These are phyloP conservation scores for Penicillium verhagenii DNA, from an alignment of 495 filamentous ascomycete genomes.

Conservation along the genomic window DNA sequence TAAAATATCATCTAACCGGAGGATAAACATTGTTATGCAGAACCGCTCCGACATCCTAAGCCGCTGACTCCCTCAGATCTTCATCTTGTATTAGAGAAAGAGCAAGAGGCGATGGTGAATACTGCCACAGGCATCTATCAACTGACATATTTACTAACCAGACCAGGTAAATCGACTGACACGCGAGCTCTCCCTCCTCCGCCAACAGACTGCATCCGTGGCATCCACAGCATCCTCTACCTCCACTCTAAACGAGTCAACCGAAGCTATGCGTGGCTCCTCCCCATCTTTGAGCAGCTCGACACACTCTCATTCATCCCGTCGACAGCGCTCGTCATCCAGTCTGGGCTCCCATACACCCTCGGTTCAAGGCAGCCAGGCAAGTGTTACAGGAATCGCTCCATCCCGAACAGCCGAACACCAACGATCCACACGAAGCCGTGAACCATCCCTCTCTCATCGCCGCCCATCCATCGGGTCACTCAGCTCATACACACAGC, in stretches of 20 bases:
- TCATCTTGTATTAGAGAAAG: conserved; percentile 83
- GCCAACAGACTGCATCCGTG: conserved; percentile 78
- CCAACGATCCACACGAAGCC: conserved; percentile 32
- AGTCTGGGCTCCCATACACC: conserved; percentile 54
- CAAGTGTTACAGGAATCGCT: conserved; percentile 47
- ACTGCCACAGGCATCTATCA: background rate
- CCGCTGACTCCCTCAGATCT: conserved; percentile 85
- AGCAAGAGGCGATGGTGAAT: conserved; percentile 89
- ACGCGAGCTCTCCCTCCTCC: conserved; percentile 76
- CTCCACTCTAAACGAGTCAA: conserved; percentile 57
- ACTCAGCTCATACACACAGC: conserved; percentile 32
- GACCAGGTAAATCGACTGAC: conserved; percentile 85
- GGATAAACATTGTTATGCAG: conserved; percentile 32
- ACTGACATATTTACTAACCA: conserved; percentile 8
- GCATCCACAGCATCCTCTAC: conserved; percentile 78
- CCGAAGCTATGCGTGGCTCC: conserved; percentile 44
- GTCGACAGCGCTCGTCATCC: conserved; percentile 64
- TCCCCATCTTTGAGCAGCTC: conserved; percentile 51
- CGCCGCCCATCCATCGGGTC: conserved; percentile 42
- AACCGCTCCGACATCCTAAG: conserved; percentile 74
- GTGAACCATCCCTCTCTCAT: conserved; percentile 44
- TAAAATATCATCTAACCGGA: background rate
- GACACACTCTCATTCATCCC: conserved; percentile 54
- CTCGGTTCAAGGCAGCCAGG: conserved; percentile 46
- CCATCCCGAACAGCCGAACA: conserved; percentile 34